Conservation (phyloP, 1,139 yeast genomes). For the Magnusiomyces tetraspermus region DNA sequence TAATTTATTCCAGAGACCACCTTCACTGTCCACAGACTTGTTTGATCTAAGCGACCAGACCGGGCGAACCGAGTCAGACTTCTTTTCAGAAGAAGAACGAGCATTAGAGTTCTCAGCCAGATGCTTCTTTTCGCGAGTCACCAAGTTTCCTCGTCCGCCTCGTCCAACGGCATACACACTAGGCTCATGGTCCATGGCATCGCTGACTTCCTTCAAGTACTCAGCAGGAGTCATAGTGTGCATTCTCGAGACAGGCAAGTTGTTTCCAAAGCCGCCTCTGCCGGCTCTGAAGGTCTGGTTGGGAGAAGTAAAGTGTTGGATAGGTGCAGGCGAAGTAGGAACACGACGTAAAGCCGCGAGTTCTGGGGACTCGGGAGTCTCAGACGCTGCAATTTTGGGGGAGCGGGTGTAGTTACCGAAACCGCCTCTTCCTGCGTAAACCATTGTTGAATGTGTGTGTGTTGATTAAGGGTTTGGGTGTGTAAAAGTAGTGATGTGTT, state of each 20-base stretch:
- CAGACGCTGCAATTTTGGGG: conserved; percentile 12
- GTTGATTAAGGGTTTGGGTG: not conserved
- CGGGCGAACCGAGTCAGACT: conserved; percentile 3
- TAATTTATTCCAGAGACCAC: conserved; percentile 23
- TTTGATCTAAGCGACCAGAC: conserved; percentile 7
- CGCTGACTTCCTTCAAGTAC: conserved; percentile 29
- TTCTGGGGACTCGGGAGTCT: conserved; percentile 13
- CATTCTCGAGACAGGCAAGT: conserved; percentile 27
- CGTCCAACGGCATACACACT: conserved; percentile 31
- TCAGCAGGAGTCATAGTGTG: conserved; percentile 29
- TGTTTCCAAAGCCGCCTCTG: conserved; percentile 35
- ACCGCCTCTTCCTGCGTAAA: conserved; percentile 30
- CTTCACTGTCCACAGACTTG: conserved; percentile 8
- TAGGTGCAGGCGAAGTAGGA: conserved; percentile 31
- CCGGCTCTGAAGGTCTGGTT: conserved; percentile 31
- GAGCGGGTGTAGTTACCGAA: conserved; percentile 26
- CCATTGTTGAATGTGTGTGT: conserved; percentile 20
- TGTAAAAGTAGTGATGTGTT: too few relatives aligned
- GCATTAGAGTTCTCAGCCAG: conserved; percentile 3
- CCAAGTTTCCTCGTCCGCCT: conserved; percentile 33
- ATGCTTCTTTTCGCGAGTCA: conserved; percentile 11
- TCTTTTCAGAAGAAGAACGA: not conserved
- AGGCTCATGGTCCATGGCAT: conserved; percentile 28
- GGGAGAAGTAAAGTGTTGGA: conserved; percentile 31
- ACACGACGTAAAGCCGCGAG: conserved; percentile 12